Evolutionary conservation across 2,329 filamentous ascomycete genomes (phyloP).

Genomic region (Scytalidium sp.): DNA sequence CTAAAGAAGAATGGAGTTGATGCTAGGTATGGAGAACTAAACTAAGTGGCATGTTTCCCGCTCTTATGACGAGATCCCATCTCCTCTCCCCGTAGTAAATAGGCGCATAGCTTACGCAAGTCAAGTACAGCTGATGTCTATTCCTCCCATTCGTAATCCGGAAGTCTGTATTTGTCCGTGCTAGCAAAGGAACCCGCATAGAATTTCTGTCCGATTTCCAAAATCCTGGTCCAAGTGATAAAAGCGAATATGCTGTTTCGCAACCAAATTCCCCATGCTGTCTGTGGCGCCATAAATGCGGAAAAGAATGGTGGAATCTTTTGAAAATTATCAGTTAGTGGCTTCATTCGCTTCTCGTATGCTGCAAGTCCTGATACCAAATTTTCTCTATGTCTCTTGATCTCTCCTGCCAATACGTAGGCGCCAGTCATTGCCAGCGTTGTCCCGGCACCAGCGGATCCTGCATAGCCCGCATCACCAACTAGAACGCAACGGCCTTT

Average conservation of each 20-base stretch:
- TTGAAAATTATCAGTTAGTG: conserved; percentile 24
- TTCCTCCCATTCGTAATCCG: conserved; percentile 39
- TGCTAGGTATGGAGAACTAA: no score
- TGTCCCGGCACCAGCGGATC: conserved; percentile 39
- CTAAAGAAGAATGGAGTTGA: no score
- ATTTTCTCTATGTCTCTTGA: conserved; percentile 26
- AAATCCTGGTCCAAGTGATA: conserved; percentile 33
- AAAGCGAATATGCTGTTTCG: conserved; percentile 39
- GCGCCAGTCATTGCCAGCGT: conserved; percentile 36
- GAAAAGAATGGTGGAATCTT: conserved; percentile 28
- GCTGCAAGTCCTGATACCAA: conserved; percentile 29
- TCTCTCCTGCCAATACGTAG: conserved; percentile 45
- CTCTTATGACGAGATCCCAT: no score
- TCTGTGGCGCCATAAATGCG: conserved; percentile 40
- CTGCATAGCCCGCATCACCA: conserved; percentile 49
- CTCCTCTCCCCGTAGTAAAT: no score
- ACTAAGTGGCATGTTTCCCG: no score
- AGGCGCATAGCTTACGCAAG: no score
- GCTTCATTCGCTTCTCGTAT: conserved; percentile 35
- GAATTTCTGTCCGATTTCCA: conserved; percentile 27
- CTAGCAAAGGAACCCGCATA: conserved; percentile 30
- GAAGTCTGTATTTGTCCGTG: conserved; percentile 30
- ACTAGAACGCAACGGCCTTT: conserved; percentile 43
- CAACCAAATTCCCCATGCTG: conserved; percentile 41
- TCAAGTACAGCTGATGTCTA: no score